Conservation (phyloP, 1,284 basidiomycete species). For the Paramarasmius palmivorus region DNA sequence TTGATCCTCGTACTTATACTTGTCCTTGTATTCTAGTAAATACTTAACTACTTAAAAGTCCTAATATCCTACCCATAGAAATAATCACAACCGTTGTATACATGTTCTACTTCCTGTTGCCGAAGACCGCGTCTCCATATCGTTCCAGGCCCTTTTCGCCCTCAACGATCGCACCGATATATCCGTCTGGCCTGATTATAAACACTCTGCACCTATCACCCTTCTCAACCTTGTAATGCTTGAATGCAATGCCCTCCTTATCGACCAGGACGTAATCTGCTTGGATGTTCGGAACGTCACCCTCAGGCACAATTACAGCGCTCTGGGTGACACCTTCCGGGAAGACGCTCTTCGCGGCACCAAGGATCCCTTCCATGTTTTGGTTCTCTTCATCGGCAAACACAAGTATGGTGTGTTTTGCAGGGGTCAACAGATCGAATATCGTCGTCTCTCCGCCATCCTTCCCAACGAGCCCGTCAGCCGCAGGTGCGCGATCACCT, state of each 20-base stretch:
- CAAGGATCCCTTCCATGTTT: neutral
- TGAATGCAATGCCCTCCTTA: constrained; percentile 11
- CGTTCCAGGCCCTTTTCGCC: constrained; percentile 10
- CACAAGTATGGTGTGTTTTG: constrained; percentile 25
- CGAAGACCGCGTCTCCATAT: constrained; percentile 19
- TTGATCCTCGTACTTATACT: too few relatives aligned
- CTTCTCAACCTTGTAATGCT: constrained; percentile 6
- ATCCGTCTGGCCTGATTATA: constrained; percentile 22
- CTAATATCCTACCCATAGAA: too few relatives aligned
- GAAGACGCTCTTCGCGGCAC: neutral
- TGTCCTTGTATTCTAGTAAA: too few relatives aligned
- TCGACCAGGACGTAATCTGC: constrained; percentile 4
- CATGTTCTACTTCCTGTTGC: too few relatives aligned
- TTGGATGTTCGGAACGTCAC: neutral
- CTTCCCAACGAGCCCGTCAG: constrained; percentile 10
- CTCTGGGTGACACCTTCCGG: neutral
- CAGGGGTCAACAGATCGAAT: constrained; percentile 24
- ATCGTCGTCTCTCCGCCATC: constrained; percentile 10
- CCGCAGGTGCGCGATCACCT: constrained; percentile 28
- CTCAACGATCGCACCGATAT: constrained; percentile 18
- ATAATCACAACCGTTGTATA: too few relatives aligned
- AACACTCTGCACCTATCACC: constrained; percentile 12
- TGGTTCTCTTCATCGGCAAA: constrained; percentile 12
- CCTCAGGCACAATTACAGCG: neutral
- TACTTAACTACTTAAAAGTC: too few relatives aligned